These are phyloP conservation scores for Kodamaea derodonti DNA, from an alignment of 1,139 yeast species.

Conservation along the genomic window DNA sequence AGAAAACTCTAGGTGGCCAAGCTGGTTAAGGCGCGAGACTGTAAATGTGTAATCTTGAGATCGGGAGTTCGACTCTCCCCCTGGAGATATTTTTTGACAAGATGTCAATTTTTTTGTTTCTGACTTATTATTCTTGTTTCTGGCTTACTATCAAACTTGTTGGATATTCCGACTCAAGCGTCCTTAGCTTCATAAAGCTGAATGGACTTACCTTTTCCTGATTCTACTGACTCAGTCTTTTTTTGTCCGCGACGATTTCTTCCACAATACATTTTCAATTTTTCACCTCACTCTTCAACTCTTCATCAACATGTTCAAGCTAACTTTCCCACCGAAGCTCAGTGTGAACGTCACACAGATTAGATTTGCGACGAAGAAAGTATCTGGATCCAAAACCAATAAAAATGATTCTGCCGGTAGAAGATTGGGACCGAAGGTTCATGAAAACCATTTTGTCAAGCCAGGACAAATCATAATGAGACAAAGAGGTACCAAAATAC, in stretches of 20 bases:
- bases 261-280: too few species aligned
- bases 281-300: too few species aligned
- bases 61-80: constrained; percentile 47
- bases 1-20: constrained; percentile 43
- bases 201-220: too few species aligned
- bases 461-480: constrained; percentile 91
- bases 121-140: too few species aligned
- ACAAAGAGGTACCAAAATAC: constrained; percentile 95
- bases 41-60: constrained; percentile 39
- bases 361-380: constrained; percentile 91
- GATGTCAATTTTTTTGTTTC: too few species aligned
- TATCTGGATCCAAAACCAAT: constrained; percentile 89
- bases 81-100: constrained; percentile 31
- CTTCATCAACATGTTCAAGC: too few species aligned
- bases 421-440: constrained; percentile 84
- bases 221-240: too few species aligned
- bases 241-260: too few species aligned
- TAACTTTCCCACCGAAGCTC: too few species aligned
- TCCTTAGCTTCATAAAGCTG: too few species aligned
- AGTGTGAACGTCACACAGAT: constrained; percentile 40
- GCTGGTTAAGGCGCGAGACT: constrained; percentile 55
- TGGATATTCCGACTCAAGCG: too few species aligned
- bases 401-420: constrained; percentile 96
- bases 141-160: too few species aligned
- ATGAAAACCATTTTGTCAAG: constrained; percentile 62